A percentile compares a stretch with the other conserved stretches of the same genome.
phyloP scores from a whole-genome alignment of 148 eudicot species.

The Cornus florida region DNA sequence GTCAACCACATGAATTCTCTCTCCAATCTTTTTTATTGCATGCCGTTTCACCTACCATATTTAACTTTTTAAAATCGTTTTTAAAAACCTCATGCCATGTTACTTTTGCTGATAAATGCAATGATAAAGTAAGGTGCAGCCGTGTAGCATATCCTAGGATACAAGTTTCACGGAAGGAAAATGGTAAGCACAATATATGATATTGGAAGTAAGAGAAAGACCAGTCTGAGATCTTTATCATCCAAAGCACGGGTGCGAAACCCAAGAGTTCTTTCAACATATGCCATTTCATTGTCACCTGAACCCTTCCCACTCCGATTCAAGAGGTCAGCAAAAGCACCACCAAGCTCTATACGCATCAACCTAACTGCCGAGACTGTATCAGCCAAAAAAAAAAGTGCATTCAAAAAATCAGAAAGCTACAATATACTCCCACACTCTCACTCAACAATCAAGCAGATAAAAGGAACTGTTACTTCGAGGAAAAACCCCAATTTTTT shows the following conservation, averaged over 20 bases:
- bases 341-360: slow-evolving; percentile 95
- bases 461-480: background rate
- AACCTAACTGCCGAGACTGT: slow-evolving; percentile 92
- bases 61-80: no score
- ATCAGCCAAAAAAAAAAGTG: slow-evolving; percentile 15
- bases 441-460: background rate
- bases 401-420: slow-evolving; percentile 6
- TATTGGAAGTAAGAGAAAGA: slow-evolving; percentile 22
- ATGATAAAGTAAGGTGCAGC: background rate
- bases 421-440: background rate
- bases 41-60: no score
- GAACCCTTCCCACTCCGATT: slow-evolving; percentile 95
- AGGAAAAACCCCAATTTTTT: background rate
- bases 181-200: background rate
- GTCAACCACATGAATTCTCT: no score
- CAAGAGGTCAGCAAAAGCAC: slow-evolving; percentile 94
- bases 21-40: no score
- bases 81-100: background rate
- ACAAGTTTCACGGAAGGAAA: background rate
- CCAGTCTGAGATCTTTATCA: slow-evolving; percentile 87
- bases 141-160: background rate
- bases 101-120: background rate
- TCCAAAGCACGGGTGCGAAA: slow-evolving; percentile 82
- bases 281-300: slow-evolving; percentile 82
- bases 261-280: slow-evolving; percentile 93